phyloP scores from a whole-genome alignment of 345 rosid genomes.

The Bruguiera gymnorhiza region DNA sequence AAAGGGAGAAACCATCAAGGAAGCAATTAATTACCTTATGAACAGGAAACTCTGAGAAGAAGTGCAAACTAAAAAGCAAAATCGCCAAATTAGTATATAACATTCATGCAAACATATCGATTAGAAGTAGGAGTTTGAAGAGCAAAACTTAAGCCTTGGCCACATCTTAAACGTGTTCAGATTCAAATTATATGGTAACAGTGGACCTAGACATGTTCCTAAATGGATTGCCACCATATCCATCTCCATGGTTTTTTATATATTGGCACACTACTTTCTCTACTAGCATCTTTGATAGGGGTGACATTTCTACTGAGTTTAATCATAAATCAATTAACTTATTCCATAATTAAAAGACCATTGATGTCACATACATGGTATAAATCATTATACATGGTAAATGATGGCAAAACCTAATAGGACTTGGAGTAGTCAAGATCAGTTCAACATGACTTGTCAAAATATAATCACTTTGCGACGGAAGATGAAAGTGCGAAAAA shows the following conservation, averaged over 20 bases:
- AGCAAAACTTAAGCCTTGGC: slow-evolving; percentile 60
- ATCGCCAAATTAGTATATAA: slow-evolving; percentile 64
- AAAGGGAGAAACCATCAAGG: too few relatives aligned
- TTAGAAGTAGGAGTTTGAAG: slow-evolving; percentile 56
- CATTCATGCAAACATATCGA: slow-evolving; percentile 70
- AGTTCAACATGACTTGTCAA: too few relatives aligned
- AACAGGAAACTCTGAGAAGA: slow-evolving; percentile 48
- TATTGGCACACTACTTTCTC: slow-evolving; percentile 79
- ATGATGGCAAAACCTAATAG: too few relatives aligned
- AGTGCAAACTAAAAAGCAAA: slow-evolving; percentile 56
- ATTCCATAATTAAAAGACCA: too few relatives aligned
- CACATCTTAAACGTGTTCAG: slow-evolving; percentile 56
- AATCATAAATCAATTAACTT: not conserved
- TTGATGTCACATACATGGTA: too few relatives aligned
- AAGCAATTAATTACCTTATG: too few relatives aligned
- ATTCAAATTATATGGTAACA: too few relatives aligned
- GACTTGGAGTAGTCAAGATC: too few relatives aligned
- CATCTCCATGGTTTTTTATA: slow-evolving; percentile 46
- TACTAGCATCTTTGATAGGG: slow-evolving; percentile 45
- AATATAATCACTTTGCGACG: too few relatives aligned
- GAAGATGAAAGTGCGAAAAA: too few relatives aligned
- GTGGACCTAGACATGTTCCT: too few relatives aligned
- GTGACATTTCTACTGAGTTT: slow-evolving; percentile 58
- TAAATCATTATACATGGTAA: too few relatives aligned
- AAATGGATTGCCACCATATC: slow-evolving; percentile 60